These are phyloP conservation scores for Puccinia horiana DNA, from an alignment of 1,284 basidiomycete genomes.

Conservation along the genomic window DNA sequence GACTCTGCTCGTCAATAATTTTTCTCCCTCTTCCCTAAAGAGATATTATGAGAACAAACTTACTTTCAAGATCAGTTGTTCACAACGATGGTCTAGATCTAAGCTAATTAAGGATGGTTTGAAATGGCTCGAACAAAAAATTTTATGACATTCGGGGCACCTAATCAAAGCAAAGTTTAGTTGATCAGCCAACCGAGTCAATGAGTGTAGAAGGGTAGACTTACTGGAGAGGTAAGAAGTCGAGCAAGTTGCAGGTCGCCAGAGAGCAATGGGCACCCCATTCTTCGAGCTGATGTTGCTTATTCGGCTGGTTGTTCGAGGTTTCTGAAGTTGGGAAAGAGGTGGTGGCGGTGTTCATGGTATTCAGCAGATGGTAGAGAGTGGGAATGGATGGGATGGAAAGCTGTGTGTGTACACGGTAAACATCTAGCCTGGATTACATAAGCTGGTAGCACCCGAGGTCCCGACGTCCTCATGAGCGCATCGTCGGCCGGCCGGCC, in stretches of 20 bases:
- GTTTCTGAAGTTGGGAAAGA: background rate
- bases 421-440: background rate
- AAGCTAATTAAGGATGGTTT: conserved; percentile 30
- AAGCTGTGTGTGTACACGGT: background rate
- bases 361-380: background rate
- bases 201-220: background rate
- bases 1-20: background rate
- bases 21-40: background rate
- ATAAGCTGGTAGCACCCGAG: too few species aligned
- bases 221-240: conserved; percentile 48
- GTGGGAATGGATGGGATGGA: background rate
- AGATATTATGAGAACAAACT: background rate
- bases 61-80: conserved; percentile 27
- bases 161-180: background rate
- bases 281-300: conserved; percentile 43
- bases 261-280: conserved; percentile 49
- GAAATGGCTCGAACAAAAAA: conserved; percentile 46
- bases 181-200: background rate
- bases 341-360: background rate
- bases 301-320: background rate
- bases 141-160: conserved; percentile 43
- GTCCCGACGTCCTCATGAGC: too few species aligned
- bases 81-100: conserved; percentile 15
- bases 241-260: conserved; percentile 38
- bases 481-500: too few species aligned